Evolutionary conservation across 495 filamentous ascomycete genomes (phyloP).

Genomic region (Sabuloglossum arenarium): DNA sequence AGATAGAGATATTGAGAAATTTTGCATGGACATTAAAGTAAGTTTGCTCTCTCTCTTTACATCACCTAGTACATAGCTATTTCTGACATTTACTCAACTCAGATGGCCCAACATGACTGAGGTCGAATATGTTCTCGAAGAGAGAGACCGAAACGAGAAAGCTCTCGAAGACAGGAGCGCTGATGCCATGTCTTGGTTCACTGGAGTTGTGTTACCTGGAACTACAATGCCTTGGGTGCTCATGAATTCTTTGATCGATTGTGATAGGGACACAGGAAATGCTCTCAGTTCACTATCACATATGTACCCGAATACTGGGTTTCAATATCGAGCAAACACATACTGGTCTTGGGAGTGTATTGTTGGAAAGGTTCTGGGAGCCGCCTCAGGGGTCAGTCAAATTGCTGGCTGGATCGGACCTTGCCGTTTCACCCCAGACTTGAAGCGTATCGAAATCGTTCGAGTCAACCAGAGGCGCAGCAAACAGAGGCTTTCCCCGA

Average conservation of each 20-base stretch:
- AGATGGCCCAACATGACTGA: slow-evolving; percentile 45
- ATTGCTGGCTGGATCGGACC: slow-evolving; percentile 42
- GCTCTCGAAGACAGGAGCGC: slow-evolving; percentile 37
- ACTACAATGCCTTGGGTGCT: slow-evolving; percentile 45
- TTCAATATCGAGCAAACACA: slow-evolving; percentile 47
- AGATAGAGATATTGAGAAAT: slow-evolving; percentile 39
- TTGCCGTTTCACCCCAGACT: slow-evolving; percentile 36
- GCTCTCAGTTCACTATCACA: slow-evolving; percentile 38
- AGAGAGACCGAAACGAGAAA: slow-evolving; percentile 28
- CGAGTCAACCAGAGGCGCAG: slow-evolving; percentile 31
- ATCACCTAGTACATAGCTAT: neutral
- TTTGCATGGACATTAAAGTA: slow-evolving; percentile 49
- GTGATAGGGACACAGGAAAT: slow-evolving; percentile 37
- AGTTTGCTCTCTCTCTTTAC: slow-evolving; percentile 9
- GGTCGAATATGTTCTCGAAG: slow-evolving; percentile 33
- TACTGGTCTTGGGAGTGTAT: slow-evolving; percentile 52
- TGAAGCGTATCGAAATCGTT: slow-evolving; percentile 39
- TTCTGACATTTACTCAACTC: neutral
- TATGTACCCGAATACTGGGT: slow-evolving; percentile 39
- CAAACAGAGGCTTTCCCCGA: slow-evolving; percentile 23
- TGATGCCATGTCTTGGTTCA: slow-evolving; percentile 52
- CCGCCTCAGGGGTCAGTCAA: slow-evolving; percentile 16
- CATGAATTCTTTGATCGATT: slow-evolving; percentile 53
- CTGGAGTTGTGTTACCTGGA: slow-evolving; percentile 47
- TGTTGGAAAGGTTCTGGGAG: slow-evolving; percentile 48